phyloP scores from a whole-genome alignment of 1,284 basidiomycete species.

The Gymnopus androsaceus region DNA sequence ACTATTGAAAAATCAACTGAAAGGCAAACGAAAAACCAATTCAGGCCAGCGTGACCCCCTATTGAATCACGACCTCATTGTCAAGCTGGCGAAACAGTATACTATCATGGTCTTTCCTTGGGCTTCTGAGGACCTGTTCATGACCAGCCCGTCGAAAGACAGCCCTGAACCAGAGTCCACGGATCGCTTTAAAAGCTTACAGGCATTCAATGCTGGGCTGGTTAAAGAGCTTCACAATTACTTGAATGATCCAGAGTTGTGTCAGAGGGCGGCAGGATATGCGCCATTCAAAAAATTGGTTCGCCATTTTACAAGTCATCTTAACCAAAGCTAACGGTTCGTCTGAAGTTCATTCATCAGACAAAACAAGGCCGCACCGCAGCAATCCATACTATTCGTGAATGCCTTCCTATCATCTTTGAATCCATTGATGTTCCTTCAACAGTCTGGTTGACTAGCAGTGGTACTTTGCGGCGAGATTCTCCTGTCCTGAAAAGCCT shows the following conservation, averaged over 20 bases:
- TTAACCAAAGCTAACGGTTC: not conserved
- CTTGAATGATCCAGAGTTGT: not conserved
- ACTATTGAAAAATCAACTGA: not conserved
- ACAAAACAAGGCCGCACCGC: not conserved
- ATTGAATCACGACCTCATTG: not conserved
- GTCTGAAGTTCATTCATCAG: not conserved
- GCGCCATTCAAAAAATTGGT: not conserved
- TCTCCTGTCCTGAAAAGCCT: not conserved
- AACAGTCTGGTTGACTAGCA: too few species aligned
- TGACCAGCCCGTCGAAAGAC: too few species aligned
- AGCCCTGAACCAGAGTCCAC: too few species aligned
- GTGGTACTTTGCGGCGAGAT: not conserved
- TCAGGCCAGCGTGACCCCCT: not conserved
- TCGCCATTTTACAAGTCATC: not conserved
- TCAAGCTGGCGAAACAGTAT: not conserved
- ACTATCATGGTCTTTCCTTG: too few species aligned
- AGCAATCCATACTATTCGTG: too few species aligned
- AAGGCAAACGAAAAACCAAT: not conserved
- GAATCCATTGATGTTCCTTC: too few species aligned
- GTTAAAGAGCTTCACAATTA: not conserved
- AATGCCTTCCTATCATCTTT: too few species aligned
- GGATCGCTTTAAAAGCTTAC: too few species aligned
- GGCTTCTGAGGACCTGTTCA: too few species aligned
- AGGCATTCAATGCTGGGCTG: too few species aligned
- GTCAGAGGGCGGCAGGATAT: not conserved